Percentiles rank a stretch among this genome's conserved stretches.
Conservation (phyloP, 2,329 filamentous ascomycete genomes). For the Penicillium sp. region DNA sequence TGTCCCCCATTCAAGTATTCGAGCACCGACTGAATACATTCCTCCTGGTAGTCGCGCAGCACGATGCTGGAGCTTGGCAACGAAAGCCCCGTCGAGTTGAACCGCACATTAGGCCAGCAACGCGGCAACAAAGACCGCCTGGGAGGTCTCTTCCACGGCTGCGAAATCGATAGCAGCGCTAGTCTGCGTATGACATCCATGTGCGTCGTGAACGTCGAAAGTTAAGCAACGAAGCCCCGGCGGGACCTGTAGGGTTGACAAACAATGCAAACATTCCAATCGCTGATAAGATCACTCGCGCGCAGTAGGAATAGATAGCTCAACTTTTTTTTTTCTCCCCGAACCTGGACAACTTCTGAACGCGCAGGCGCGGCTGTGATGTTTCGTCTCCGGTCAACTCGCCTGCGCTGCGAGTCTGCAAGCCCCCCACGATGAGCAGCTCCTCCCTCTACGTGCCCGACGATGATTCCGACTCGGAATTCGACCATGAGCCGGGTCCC, state of each 20-base stretch:
- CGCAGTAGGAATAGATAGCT: too few relatives aligned
- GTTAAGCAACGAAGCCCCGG: conserved; percentile 2
- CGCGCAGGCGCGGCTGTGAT: conserved; percentile 25
- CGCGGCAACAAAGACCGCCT: conserved; percentile 24
- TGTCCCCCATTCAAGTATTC: conserved; percentile 66
- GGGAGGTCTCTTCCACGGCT: conserved; percentile 10
- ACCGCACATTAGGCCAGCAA: conserved; percentile 26
- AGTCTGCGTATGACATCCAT: conserved; percentile 35
- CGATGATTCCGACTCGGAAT: conserved; percentile 30
- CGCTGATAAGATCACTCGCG: conserved; percentile 17
- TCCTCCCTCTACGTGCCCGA: conserved; percentile 34
- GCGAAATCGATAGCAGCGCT: conserved; percentile 20
- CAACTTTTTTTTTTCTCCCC: conserved; percentile 7
- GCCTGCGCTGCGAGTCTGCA: conserved; percentile 33
- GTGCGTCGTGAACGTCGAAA: too few relatives aligned
- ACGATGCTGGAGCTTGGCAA: conserved; percentile 46
- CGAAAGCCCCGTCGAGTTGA: conserved; percentile 23
- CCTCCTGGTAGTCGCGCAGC: conserved; percentile 82
- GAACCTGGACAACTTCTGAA: conserved; percentile 1
- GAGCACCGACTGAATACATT: conserved; percentile 82
- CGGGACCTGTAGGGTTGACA: conserved; percentile 17
- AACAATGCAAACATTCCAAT: conserved; percentile 42
- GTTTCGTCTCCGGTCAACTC: conserved; percentile 17
- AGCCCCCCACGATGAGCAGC: conserved; percentile 41
- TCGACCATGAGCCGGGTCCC: conserved; percentile 11